phyloP scores from a whole-genome alignment of 129 eudicot species.

The Flaveria linearis region DNA sequence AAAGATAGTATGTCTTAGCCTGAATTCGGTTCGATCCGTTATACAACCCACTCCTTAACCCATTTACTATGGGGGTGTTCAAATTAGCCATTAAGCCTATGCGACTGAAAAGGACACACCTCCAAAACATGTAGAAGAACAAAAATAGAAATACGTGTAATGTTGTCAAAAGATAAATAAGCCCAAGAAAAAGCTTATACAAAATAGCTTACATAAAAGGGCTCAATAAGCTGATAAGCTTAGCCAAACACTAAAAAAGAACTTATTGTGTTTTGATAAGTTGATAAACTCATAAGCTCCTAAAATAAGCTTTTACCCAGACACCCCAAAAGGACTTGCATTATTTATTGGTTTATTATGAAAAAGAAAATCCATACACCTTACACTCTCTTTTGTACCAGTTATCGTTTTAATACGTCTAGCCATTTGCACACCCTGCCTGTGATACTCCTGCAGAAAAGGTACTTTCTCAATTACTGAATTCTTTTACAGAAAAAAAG shows the following conservation, averaged over 20 bases:
- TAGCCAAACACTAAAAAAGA: constrained; percentile 19
- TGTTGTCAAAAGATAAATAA: background rate
- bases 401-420: constrained; percentile 60
- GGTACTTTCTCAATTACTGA: constrained; percentile 13
- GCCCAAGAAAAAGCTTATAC: background rate
- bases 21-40: background rate
- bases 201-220: no score
- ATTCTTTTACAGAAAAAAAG: background rate
- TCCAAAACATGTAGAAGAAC: background rate
- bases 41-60: background rate
- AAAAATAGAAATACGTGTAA: background rate
- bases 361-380: constrained; percentile 44
- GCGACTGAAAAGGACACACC: background rate
- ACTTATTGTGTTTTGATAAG: background rate
- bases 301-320: background rate
- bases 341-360: background rate
- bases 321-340: background rate
- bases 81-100: background rate
- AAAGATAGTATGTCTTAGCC: background rate
- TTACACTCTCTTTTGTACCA: constrained; percentile 69
- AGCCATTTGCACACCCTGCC: constrained; percentile 53
- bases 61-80: background rate
- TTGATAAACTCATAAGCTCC: background rate
- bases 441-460: constrained; percentile 52
- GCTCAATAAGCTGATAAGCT: background rate